Conservation (phyloP, 768 basidiomycete genomes). For the Rhizopogon salebrosus region DNA sequence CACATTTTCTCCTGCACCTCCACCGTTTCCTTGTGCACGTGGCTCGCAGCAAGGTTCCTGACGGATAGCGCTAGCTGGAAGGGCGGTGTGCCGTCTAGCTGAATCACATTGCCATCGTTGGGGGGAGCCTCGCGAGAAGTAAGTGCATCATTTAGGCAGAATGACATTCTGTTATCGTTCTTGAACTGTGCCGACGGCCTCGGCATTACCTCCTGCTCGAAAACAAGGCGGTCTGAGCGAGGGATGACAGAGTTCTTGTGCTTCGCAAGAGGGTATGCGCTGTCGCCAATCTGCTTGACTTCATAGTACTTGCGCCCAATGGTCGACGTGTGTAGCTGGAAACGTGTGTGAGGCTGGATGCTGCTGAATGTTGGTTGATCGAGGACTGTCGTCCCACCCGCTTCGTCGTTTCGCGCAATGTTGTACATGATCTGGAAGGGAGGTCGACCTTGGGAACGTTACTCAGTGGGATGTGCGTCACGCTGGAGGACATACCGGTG, state of each 20-base stretch:
- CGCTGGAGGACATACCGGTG: conserved; percentile 42
- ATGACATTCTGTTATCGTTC: conserved; percentile 57
- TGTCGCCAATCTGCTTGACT: conserved; percentile 84
- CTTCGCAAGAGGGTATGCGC: conserved; percentile 74
- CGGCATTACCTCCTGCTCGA: conserved; percentile 81
- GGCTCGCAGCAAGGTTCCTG: conserved; percentile 70
- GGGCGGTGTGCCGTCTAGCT: conserved; percentile 81
- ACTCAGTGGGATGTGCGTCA: neutral
- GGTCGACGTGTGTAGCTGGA: conserved; percentile 74
- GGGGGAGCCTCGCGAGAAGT: conserved; percentile 45
- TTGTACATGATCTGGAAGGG: conserved; percentile 94
- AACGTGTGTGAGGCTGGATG: conserved; percentile 72
- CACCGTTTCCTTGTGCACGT: conserved; percentile 53
- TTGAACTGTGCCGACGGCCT: conserved; percentile 81
- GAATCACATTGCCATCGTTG: conserved; percentile 51
- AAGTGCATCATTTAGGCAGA: conserved; percentile 71
- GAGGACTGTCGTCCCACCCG: conserved; percentile 63
- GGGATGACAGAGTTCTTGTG: conserved; percentile 60
- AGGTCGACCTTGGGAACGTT: conserved; percentile 56
- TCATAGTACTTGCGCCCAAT: conserved; percentile 86
- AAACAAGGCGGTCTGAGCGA: conserved; percentile 60
- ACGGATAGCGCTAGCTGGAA: conserved; percentile 75
- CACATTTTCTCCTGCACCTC: conserved; percentile 49
- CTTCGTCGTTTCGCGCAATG: conserved; percentile 63
- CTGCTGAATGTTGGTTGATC: conserved; percentile 82